A percentile compares a stretch with the other conserved stretches of the same genome.
Conservation (phyloP, 1,284 basidiomycete species). For the Xerocomus minutiporus region DNA sequence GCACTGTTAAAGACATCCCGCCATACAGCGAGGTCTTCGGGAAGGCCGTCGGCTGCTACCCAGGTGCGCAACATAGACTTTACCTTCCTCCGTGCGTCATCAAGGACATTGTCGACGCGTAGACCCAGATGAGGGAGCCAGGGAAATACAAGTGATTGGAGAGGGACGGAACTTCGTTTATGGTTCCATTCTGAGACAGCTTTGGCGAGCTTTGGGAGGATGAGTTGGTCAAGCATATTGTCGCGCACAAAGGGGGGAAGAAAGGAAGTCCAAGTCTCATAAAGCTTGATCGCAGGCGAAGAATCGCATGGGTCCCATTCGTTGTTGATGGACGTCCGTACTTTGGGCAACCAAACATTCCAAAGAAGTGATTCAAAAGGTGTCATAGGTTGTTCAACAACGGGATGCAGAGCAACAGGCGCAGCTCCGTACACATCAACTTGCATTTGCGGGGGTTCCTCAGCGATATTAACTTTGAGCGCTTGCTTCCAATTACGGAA, state of each 20-base stretch:
- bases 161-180: slow-evolving; percentile 50
- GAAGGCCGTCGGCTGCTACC: slow-evolving; percentile 71
- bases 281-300: slow-evolving; percentile 72
- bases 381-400: slow-evolving; percentile 74
- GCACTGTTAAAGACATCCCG: slow-evolving; percentile 72
- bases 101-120: slow-evolving; percentile 74
- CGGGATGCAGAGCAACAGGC: slow-evolving; percentile 27
- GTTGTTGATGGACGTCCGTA: slow-evolving; percentile 91
- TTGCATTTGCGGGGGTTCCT: slow-evolving; percentile 41
- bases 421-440: slow-evolving; percentile 56
- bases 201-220: slow-evolving; percentile 86
- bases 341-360: slow-evolving; percentile 91
- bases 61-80: slow-evolving; percentile 77
- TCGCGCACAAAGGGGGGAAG: slow-evolving; percentile 90
- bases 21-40: slow-evolving; percentile 74
- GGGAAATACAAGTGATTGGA: slow-evolving; percentile 88
- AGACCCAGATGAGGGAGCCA: slow-evolving; percentile 89
- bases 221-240: slow-evolving; percentile 92
- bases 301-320: slow-evolving; percentile 81
- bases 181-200: slow-evolving; percentile 84
- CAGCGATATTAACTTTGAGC: slow-evolving; percentile 51
- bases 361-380: slow-evolving; percentile 93
- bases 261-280: slow-evolving; percentile 84
- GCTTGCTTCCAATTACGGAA: slow-evolving; percentile 70
- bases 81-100: slow-evolving; percentile 82